Percentiles rank a stretch among this genome's conserved stretches.
Evolutionary conservation across 2,329 filamentous ascomycete genomes (phyloP).

Genomic region (Neopestalotiopsis sp.): DNA sequence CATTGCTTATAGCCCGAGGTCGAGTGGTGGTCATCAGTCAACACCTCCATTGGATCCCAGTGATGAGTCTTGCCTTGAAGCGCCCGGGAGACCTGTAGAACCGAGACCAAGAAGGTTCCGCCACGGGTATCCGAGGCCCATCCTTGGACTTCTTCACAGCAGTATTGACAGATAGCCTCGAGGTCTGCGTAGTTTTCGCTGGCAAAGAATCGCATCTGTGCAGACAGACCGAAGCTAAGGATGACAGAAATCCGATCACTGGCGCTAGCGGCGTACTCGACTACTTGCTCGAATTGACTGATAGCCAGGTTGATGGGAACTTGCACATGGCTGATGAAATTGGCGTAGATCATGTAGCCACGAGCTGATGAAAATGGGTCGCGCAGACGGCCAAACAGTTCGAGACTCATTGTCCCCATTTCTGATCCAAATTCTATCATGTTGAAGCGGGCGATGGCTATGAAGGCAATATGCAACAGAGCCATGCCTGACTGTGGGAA

Average conservation of each 20-base stretch:
- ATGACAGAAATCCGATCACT: constrained; percentile 76
- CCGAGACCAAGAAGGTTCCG: constrained; percentile 69
- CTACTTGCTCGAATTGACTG: constrained; percentile 65
- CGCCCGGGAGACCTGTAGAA: constrained; percentile 70
- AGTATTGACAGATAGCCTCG: constrained; percentile 72
- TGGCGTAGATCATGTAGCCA: constrained; percentile 70
- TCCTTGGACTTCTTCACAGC: constrained; percentile 74
- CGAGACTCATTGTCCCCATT: constrained; percentile 65
- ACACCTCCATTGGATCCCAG: constrained; percentile 56
- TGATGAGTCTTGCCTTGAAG: constrained; percentile 74
- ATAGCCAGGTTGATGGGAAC: constrained; percentile 64
- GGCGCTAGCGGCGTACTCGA: constrained; percentile 68
- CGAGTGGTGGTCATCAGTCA: constrained; percentile 72
- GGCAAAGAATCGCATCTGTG: constrained; percentile 70
- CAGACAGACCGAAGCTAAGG: constrained; percentile 71
- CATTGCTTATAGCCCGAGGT: constrained; percentile 63
- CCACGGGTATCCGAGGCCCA: constrained; percentile 76
- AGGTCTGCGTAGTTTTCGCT: constrained; percentile 73
- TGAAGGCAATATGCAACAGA: constrained; percentile 71
- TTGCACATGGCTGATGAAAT: constrained; percentile 74
- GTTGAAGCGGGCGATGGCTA: constrained; percentile 72
- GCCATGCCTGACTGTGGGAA: constrained; percentile 73
- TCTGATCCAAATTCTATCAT: constrained; percentile 72
- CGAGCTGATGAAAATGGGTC: constrained; percentile 71
- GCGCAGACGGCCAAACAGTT: constrained; percentile 66